Percentiles rank a stretch among this genome's conserved stretches.
These are phyloP conservation scores for Endothia cerciana DNA, from an alignment of 2,329 filamentous ascomycete species.

Conservation along the genomic window DNA sequence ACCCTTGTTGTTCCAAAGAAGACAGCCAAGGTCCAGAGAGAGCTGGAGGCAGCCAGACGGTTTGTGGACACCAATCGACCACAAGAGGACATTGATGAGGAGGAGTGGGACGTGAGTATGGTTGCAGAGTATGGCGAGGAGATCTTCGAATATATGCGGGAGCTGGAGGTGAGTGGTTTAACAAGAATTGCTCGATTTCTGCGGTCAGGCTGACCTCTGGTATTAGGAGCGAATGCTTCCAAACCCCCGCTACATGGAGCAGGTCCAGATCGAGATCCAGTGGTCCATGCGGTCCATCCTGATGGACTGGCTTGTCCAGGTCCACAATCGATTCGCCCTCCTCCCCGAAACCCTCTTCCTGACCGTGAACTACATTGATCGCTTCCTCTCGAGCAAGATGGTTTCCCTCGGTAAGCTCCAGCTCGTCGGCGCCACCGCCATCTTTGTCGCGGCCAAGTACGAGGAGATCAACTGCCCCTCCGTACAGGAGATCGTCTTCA, in stretches of 20 bases:
- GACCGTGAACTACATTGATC: conserved; percentile 94
- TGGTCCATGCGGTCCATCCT: conserved; percentile 98
- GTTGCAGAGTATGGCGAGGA: conserved; percentile 96
- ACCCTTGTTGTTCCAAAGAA: conserved; percentile 72
- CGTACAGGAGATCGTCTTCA: conserved; percentile 93
- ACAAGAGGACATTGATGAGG: conserved; percentile 81
- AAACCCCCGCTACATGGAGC: conserved; percentile 91
- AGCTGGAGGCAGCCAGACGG: conserved; percentile 68
- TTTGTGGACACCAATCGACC: conserved; percentile 70
- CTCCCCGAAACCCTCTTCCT: conserved; percentile 95
- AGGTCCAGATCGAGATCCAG: conserved; percentile 89
- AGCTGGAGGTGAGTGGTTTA: conserved; percentile 72
- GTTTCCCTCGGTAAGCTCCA: conserved; percentile 95
- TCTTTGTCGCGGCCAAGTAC: conserved; percentile 96
- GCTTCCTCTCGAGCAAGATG: conserved; percentile 92
- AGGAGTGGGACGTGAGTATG: conserved; percentile 94
- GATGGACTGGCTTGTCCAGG: conserved; percentile 98
- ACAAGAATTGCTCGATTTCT: too few relatives aligned
- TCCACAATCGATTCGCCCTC: conserved; percentile 87
- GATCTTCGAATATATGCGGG: conserved; percentile 89
- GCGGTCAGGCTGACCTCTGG: conserved; percentile 33
- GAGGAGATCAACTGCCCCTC: conserved; percentile 99
- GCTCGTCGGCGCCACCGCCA: conserved; percentile 91
- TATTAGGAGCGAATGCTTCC: conserved; percentile 59
- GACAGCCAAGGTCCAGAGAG: conserved; percentile 69